Conservation (phyloP, 225 moss, liverwort and hornwort genomes). For the Antitrichia curtipendula region DNA sequence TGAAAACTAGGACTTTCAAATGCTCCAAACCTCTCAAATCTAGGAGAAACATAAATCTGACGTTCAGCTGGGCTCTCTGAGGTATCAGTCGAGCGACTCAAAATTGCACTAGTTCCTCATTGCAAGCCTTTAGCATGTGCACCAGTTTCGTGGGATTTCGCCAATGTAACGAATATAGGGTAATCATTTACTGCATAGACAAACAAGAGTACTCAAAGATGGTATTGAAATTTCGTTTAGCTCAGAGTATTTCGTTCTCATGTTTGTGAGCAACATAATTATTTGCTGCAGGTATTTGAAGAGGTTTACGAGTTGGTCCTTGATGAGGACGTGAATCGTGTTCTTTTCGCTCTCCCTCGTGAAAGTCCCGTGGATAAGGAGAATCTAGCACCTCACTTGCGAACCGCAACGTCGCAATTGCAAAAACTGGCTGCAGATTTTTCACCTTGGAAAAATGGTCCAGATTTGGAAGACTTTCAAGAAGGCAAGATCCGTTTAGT, state of each 20-base stretch:
- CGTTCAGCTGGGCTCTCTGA: background rate
- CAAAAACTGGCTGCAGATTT: slow-evolving; percentile 31
- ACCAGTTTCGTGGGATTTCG: background rate
- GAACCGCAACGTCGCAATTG: slow-evolving; percentile 21
- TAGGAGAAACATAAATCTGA: background rate
- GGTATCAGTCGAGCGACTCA: background rate
- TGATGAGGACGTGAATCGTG: slow-evolving; percentile 72
- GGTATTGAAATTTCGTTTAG: background rate
- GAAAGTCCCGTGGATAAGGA: slow-evolving; percentile 10
- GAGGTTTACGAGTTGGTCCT: slow-evolving; percentile 77
- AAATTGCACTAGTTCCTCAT: background rate
- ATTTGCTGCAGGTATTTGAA: slow-evolving; percentile 52
- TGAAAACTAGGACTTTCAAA: background rate
- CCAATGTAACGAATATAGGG: background rate
- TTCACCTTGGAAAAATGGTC: slow-evolving; percentile 61
- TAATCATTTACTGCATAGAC: background rate
- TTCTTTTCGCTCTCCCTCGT: slow-evolving; percentile 70
- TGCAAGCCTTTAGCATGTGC: background rate
- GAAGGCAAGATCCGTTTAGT: slow-evolving; percentile 17
- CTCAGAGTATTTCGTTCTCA: background rate
- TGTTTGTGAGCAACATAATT: background rate
- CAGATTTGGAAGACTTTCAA: slow-evolving; percentile 22
- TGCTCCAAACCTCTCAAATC: background rate
- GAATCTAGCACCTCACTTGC: background rate
- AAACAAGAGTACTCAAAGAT: background rate